A percentile compares a stretch with the other conserved stretches of the same genome.
Conservation (phyloP, 345 rosid genomes). For the Salix brachista region DNA sequence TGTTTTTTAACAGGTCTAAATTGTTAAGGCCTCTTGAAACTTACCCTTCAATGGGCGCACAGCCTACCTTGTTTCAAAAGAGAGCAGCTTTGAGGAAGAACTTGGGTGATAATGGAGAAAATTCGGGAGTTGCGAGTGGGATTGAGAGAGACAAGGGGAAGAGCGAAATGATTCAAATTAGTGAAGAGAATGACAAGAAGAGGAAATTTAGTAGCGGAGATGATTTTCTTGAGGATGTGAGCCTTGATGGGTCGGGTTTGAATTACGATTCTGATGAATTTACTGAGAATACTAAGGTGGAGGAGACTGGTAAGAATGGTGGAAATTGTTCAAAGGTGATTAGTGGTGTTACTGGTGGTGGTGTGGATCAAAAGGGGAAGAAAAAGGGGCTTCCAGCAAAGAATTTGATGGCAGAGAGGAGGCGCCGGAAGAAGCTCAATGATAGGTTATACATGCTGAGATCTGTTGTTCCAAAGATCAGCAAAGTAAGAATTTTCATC, state of each 20-base stretch:
- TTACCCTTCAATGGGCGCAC: conserved; percentile 52
- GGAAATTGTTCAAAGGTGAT: conserved; percentile 43
- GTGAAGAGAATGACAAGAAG: conserved; percentile 36
- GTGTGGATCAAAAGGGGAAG: conserved; percentile 45
- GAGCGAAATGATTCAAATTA: conserved; percentile 28
- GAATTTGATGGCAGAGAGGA: conserved; percentile 68
- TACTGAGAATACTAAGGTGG: conserved; percentile 38
- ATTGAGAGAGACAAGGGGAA: conserved; percentile 40
- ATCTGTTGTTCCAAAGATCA: conserved; percentile 96
- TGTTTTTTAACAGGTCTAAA: conserved; percentile 47
- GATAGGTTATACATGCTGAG: conserved; percentile 74
- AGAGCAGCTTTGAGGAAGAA: conserved; percentile 56
- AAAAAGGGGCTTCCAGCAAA: conserved; percentile 63
- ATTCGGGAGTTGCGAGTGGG: conserved; percentile 28
- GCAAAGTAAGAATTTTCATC: conserved; percentile 66
- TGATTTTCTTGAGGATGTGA: conserved; percentile 40
- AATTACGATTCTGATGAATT: conserved; percentile 59
- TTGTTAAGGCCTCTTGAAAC: conserved; percentile 46
- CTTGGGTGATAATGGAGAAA: conserved; percentile 29
- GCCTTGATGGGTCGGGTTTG: conserved; percentile 46
- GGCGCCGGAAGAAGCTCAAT: conserved; percentile 63
- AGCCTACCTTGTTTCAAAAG: conserved; percentile 57
- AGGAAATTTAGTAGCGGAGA: conserved; percentile 20
- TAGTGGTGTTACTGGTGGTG: conserved; percentile 31
- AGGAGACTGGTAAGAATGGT: conserved; percentile 36